phyloP scores from a whole-genome alignment of 306 rosid genomes.

The Inga leiocalycina region DNA sequence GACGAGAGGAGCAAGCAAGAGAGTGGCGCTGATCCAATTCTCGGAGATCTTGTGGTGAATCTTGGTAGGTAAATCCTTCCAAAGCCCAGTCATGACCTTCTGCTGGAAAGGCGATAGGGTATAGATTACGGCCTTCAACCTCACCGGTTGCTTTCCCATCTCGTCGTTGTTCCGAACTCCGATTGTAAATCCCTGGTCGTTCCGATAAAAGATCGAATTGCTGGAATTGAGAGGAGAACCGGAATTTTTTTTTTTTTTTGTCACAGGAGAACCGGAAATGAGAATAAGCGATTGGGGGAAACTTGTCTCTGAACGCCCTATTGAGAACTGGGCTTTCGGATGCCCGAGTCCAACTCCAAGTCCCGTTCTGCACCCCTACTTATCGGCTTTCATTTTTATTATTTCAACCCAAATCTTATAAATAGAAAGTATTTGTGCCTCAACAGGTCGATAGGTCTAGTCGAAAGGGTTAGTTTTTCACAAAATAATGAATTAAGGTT shows the following conservation, averaged over 20 bases:
- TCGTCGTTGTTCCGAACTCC: background rate
- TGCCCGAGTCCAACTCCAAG: no score
- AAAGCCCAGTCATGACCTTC: conserved; percentile 82
- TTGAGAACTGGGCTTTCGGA: background rate
- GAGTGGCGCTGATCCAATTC: conserved; percentile 81
- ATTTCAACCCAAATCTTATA: no score
- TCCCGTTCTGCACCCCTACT: no score
- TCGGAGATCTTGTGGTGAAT: conserved; percentile 90
- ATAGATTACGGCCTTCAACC: conserved; percentile 77
- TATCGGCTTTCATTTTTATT: no score
- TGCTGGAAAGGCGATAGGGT: conserved; percentile 91
- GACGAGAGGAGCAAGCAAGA: conserved; percentile 66
- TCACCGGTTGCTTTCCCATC: conserved; percentile 78
- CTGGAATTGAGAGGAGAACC: background rate
- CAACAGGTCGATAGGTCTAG: no score
- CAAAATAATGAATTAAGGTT: no score
- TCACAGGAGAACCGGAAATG: background rate
- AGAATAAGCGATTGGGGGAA: background rate
- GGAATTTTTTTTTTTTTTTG: no score
- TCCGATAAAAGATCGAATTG: background rate
- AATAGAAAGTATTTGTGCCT: no score
- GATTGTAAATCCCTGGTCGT: background rate
- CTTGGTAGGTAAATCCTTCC: conserved; percentile 78
- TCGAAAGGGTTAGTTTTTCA: no score
- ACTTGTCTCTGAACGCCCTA: background rate